phyloP scores from a whole-genome alignment of 768 basidiomycete genomes.

The Macrolepiota albuminosa region DNA sequence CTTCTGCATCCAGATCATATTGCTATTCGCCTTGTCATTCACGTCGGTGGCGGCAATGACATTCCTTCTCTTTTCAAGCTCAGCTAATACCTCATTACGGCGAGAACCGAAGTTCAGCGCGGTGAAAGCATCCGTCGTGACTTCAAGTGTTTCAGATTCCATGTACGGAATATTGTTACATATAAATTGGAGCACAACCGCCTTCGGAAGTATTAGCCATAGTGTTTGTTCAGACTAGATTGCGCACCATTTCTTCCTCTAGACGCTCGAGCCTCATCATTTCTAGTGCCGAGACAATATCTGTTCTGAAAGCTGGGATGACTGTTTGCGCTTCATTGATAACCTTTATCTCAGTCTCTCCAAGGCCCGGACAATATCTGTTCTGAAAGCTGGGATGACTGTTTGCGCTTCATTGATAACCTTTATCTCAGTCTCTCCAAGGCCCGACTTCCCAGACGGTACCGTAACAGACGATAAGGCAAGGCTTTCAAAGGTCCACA shows the following conservation, averaged over 20 bases:
- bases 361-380: constrained; percentile 33
- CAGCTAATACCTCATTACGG: constrained; percentile 12
- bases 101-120: constrained; percentile 14
- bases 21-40: background rate
- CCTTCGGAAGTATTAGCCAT: constrained; percentile 15
- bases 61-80: constrained; percentile 10
- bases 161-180: constrained; percentile 18
- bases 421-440: constrained; percentile 29
- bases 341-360: constrained; percentile 26
- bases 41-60: background rate
- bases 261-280: constrained; percentile 34
- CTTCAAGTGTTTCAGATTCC: constrained; percentile 15
- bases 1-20: constrained; percentile 29
- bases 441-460: constrained; percentile 38
- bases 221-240: constrained; percentile 7
- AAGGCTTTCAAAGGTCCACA: constrained; percentile 27
- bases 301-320: constrained; percentile 23
- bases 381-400: constrained; percentile 21
- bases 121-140: constrained; percentile 18
- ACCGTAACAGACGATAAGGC: constrained; percentile 35
- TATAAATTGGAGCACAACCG: constrained; percentile 25
- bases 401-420: constrained; percentile 17
- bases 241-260: constrained; percentile 25
- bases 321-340: constrained; percentile 13
- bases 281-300: constrained; percentile 32